Evolutionary conservation across 2,329 filamentous ascomycete species (phyloP), one percentile per base, ranked within the genome.

Genomic region (Pseudocercospora ulei): DNA sequence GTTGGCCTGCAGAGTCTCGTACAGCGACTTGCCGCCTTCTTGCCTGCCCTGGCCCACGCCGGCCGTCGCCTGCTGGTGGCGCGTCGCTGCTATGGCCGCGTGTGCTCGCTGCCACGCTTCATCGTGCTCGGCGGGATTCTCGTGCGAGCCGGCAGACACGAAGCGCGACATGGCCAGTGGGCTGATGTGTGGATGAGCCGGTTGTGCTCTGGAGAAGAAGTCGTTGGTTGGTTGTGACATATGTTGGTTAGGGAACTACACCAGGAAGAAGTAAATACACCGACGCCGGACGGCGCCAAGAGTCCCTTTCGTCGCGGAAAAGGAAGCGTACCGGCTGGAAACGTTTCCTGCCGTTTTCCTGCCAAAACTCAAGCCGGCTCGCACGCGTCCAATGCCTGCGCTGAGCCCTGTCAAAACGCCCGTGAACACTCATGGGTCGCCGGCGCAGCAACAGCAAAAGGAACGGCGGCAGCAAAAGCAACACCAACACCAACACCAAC

Each of bases 1-100:
- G 62, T 90, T 90, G 27, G 79, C 82, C 62, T 88, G 79, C 35
- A 90, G 62, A 2, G 82, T 70, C 27, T 87, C 83, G 57, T 72
- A 90, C 17, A 90, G 67, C 35, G 71, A 78, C 61, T 72, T 77
- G 50, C 79, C 73, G 20, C 64, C 66, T 11, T 66, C 62, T 38
- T 65, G 58, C n/a, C 30, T 33, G 18, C 30, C 30, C 39, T 64
- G 48, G 41, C 67, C 64, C 43, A 69, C 62, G 39, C 73, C 70
- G 18, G 72, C 69, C 43, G 75, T 70, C 41, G 65, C 64, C 46
- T 62, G 64, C 24, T 75, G 68, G 46, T 76, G 35, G 3, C 42
- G 42, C 17, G 33, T 41, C 7, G 70, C 70, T 11, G 80, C 78
- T 11, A 86, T 68, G 46, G 80, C 72, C 29, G 66, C 62, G 59